phyloP scores from a whole-genome alignment of 768 basidiomycete genomes.

The Boletus rubescentipes region DNA sequence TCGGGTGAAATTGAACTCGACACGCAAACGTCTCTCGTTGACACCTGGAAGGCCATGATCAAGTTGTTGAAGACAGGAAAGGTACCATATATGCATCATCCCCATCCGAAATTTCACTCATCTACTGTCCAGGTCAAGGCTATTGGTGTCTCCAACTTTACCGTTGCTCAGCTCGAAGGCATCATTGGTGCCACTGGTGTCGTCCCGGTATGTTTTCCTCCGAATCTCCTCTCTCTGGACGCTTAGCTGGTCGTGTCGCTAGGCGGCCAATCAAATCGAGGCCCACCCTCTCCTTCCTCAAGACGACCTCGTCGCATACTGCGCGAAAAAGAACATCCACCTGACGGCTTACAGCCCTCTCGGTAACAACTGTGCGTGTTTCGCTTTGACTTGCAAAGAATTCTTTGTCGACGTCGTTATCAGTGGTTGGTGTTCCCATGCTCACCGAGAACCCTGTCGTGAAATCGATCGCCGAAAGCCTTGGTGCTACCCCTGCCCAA shows the following conservation, averaged over 20 bases:
- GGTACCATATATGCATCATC: constrained; percentile 29
- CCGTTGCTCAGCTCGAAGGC: constrained; percentile 58
- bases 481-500: constrained; percentile 71
- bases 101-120: not conserved
- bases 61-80: constrained; percentile 66
- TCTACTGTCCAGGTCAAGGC: constrained; percentile 48
- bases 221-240: not conserved
- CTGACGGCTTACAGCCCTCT: constrained; percentile 73
- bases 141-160: constrained; percentile 86
- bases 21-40: constrained; percentile 56
- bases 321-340: constrained; percentile 67
- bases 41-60: constrained; percentile 84
- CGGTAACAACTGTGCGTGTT: constrained; percentile 68
- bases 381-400: not conserved
- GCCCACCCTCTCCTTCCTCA: constrained; percentile 80
- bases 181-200: constrained; percentile 71
- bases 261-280: constrained; percentile 79
- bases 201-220: constrained; percentile 52
- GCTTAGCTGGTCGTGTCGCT: not conserved
- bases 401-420: not conserved
- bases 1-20: constrained; percentile 56
- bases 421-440: constrained; percentile 60
- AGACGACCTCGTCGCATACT: constrained; percentile 68
- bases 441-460: constrained; percentile 68
- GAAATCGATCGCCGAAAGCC: constrained; percentile 57